Conservation (phyloP, 495 filamentous ascomycete species). For the Xeromyces bisporus region DNA sequence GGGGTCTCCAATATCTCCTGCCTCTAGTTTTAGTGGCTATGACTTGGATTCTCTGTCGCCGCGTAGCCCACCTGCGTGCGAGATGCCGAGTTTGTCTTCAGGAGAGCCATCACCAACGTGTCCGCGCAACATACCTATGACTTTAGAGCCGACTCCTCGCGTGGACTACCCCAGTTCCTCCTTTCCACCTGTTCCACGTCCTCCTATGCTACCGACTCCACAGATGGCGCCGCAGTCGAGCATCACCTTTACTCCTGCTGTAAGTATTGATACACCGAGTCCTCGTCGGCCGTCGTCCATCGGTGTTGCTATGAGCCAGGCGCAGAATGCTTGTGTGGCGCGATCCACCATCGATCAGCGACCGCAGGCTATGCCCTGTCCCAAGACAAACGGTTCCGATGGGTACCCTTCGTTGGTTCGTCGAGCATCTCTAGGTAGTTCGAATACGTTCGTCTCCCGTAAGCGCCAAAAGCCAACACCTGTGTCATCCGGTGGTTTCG, state of each 20-base stretch:
- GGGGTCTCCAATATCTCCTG: slow-evolving; percentile 17
- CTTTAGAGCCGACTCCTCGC: slow-evolving; percentile 40
- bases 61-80: slow-evolving; percentile 13
- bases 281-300: slow-evolving; percentile 50
- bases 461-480: too few species aligned
- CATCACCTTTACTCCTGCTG: slow-evolving; percentile 76
- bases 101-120: slow-evolving; percentile 31
- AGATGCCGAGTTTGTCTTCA: slow-evolving; percentile 4
- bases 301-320: slow-evolving; percentile 64
- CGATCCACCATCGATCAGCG: slow-evolving; percentile 42
- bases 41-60: slow-evolving; percentile 23
- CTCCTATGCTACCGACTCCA: slow-evolving; percentile 60
- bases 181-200: slow-evolving; percentile 36
- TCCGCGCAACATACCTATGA: slow-evolving; percentile 29
- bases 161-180: slow-evolving; percentile 17
- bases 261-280: slow-evolving; percentile 43
- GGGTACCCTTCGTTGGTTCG: slow-evolving; percentile 36
- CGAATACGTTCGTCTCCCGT: slow-evolving; percentile 61
- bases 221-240: slow-evolving; percentile 62
- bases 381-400: slow-evolving; percentile 34
- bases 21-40: slow-evolving; percentile 9
- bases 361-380: slow-evolving; percentile 31
- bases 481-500: too few species aligned
- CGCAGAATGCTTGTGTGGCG: slow-evolving; percentile 44
- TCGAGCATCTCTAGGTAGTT: slow-evolving; percentile 61